Evolutionary conservation across 805 yeast species (phyloP).

Genomic region (Ogataea thermomethanolica): DNA sequence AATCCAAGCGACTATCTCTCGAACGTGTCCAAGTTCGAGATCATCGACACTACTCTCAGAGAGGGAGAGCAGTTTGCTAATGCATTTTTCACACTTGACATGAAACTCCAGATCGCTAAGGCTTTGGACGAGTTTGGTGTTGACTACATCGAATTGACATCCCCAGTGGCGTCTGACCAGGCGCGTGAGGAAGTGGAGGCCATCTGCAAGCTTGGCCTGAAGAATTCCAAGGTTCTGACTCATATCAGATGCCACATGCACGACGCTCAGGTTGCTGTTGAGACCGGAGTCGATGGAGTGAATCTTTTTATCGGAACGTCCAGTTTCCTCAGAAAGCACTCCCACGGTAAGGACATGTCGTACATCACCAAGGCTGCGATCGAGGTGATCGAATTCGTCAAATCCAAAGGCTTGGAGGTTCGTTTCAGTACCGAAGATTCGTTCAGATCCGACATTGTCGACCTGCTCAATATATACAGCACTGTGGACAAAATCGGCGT

Average conservation of each 20-base stretch:
- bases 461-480: constrained; percentile 88
- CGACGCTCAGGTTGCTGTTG: constrained; percentile 95
- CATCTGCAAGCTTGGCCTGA: constrained; percentile 93
- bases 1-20: constrained; percentile 90
- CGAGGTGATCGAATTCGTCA: constrained; percentile 96
- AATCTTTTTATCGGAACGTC: constrained; percentile 98
- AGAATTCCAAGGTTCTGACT: constrained; percentile 82
- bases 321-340: constrained; percentile 86
- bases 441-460: constrained; percentile 94
- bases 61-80: constrained; percentile 99
- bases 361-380: constrained; percentile 94
- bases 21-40: constrained; percentile 82
- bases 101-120: constrained; percentile 94
- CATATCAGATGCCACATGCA: constrained; percentile 99
- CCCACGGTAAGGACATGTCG: constrained; percentile 98
- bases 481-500: constrained; percentile 97
- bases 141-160: constrained; percentile 94
- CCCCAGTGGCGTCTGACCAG: constrained; percentile 97
- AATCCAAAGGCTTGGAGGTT: constrained; percentile 94
- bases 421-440: constrained; percentile 97
- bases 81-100: constrained; percentile 91
- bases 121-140: constrained; percentile 98
- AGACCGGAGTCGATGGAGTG: constrained; percentile 98
- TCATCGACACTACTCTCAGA: constrained; percentile 92
- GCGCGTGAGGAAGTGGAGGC: constrained; percentile 93